Percentiles rank a stretch among this genome's conserved stretches.
These are phyloP conservation scores for Lyophyllum atratum DNA, from an alignment of 768 basidiomycete genomes.

Conservation along the genomic window DNA sequence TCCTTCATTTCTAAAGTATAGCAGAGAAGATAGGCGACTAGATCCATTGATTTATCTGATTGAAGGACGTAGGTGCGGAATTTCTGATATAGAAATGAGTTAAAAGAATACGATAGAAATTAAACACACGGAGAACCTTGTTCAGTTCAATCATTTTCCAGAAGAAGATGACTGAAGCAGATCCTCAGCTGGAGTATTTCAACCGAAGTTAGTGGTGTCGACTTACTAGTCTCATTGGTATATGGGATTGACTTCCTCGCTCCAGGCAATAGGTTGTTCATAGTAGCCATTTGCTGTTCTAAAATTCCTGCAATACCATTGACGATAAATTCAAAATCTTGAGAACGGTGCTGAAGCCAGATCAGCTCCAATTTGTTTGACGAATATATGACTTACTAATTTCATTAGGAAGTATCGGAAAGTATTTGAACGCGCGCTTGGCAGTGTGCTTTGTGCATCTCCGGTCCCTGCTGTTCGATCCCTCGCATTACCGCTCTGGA, in stretches of 20 bases:
- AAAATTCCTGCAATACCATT: slow-evolving; percentile 69
- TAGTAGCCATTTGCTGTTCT: slow-evolving; percentile 73
- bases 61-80: slow-evolving; percentile 83
- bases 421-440: slow-evolving; percentile 75
- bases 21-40: slow-evolving; percentile 78
- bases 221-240: slow-evolving; percentile 78
- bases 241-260: slow-evolving; percentile 84
- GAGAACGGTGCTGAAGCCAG: slow-evolving; percentile 73
- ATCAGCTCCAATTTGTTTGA: neutral
- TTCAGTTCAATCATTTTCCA: slow-evolving; percentile 95
- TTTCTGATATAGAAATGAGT: slow-evolving; percentile 57
- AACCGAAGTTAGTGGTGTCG: neutral
- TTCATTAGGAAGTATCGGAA: slow-evolving; percentile 94
- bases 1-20: slow-evolving; percentile 90
- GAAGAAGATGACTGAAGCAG: slow-evolving; percentile 65
- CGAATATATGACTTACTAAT: slow-evolving; percentile 50
- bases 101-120: neutral
- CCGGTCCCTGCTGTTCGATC: slow-evolving; percentile 46
- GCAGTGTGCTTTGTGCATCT: slow-evolving; percentile 46
- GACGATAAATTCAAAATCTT: slow-evolving; percentile 86
- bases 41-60: slow-evolving; percentile 75
- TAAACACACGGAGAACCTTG: slow-evolving; percentile 53
- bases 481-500: slow-evolving; percentile 74
- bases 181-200: neutral
- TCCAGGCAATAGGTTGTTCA: slow-evolving; percentile 80